phyloP scores from a whole-genome alignment of 2,329 filamentous ascomycete species.

The Aspergillus transmontanensis region DNA sequence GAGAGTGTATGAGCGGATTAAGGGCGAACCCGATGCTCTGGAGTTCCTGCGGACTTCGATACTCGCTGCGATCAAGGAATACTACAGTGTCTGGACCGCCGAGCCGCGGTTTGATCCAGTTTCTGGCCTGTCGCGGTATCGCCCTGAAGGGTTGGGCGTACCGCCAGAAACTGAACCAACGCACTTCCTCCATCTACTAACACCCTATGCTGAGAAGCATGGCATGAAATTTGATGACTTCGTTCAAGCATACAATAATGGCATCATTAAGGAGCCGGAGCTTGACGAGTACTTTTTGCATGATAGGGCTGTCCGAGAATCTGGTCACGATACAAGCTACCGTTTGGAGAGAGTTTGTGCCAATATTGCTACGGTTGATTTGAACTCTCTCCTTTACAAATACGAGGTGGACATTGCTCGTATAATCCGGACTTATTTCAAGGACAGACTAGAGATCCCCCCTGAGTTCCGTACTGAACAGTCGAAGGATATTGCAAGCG shows the following conservation, averaged over 20 bases:
- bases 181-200: constrained; percentile 82
- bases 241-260: constrained; percentile 82
- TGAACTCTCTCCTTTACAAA: constrained; percentile 94
- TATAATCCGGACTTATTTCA: constrained; percentile 80
- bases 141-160: constrained; percentile 79
- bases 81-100: constrained; percentile 83
- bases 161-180: constrained; percentile 88
- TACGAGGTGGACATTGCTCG: constrained; percentile 93
- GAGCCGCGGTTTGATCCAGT: constrained; percentile 75
- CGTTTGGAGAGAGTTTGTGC: constrained; percentile 86
- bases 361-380: constrained; percentile 87
- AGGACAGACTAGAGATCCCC: constrained; percentile 79
- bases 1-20: constrained; percentile 90
- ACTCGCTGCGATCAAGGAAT: constrained; percentile 94
- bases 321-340: constrained; percentile 94
- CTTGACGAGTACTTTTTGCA: constrained; percentile 95
- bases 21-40: constrained; percentile 74
- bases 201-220: constrained; percentile 82
- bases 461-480: constrained; percentile 74
- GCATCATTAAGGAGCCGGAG: constrained; percentile 76
- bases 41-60: constrained; percentile 81
- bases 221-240: constrained; percentile 81
- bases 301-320: constrained; percentile 92
- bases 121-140: constrained; percentile 81
- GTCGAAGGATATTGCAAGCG: constrained; percentile 67